Base-by-base conservation (phyloP, 1,139 yeast genomes). In the Meyerozyma smithsonii region DNA sequence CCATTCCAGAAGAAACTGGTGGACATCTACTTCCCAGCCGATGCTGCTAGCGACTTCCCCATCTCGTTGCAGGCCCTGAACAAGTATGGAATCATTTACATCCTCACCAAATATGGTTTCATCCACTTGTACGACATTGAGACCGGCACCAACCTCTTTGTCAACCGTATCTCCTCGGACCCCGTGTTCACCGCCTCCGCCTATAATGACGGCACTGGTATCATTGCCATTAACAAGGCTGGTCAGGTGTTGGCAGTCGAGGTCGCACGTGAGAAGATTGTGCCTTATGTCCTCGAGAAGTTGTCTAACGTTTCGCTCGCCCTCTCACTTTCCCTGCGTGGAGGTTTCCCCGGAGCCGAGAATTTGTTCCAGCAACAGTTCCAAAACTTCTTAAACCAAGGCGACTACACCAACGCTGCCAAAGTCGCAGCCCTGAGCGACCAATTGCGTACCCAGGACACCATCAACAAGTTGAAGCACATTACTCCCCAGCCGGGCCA, bases 301-400 rank as follows among this genome's bases (percentile, higher is more conserved):
- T 75, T 92, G 49, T 80, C 92, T 40, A 92, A 94, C 56, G 88
- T 92, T 23, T 77, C 85, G 21, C 73, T 94, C 55, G 98, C 97
- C 3, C 72, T 94, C 46, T 75, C 92, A 8, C 77, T 94, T 49
- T 95, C 97, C 16, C 80, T 96, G 8, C 85, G 97, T 64, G 97
- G 97, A 56, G 96, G 96, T 1, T 78, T 94, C 61, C 94, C 96
- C 37, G 99, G 98, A 48, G 98, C 97, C 36, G 98, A 92, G 61
- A 83, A 82, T 55, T 74, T 94, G 48, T 90, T 94, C 65, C 71
- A 77, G 44, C 96, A 90, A 64, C 97, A 90, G 64, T 94, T 94
- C 66, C 95, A 89, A 59, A 82, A 79, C 56, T 77, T 84, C 54
- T 74, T 94, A 56, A 78, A 81, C 53, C 80, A 82, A 54, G 97